Conservation (phyloP, 2,329 filamentous ascomycete genomes). For the Cercospora sp. region DNA sequence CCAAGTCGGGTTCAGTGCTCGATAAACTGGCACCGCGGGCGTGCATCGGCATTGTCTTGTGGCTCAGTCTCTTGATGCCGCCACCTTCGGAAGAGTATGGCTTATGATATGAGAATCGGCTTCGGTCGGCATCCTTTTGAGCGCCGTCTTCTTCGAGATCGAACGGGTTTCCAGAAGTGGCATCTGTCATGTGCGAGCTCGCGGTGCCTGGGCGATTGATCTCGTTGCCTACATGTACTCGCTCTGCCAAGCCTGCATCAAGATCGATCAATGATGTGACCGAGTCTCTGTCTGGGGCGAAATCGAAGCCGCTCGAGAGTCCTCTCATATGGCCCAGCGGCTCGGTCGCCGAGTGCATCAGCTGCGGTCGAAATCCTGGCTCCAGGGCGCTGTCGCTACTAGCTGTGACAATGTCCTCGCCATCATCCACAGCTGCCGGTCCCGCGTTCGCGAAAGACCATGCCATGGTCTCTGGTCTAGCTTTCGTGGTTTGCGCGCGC, state of each 20-base stretch:
- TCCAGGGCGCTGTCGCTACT: slow-evolving; percentile 30
- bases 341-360: slow-evolving; percentile 46
- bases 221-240: slow-evolving; percentile 34
- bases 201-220: slow-evolving; percentile 48
- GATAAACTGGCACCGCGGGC: slow-evolving; percentile 37
- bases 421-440: slow-evolving; percentile 30
- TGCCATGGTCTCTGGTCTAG: slow-evolving; percentile 48
- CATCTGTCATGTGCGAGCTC: slow-evolving; percentile 43
- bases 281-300: slow-evolving; percentile 32
- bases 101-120: slow-evolving; percentile 40
- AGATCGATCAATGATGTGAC: slow-evolving; percentile 50
- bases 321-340: slow-evolving; percentile 43
- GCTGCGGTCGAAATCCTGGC: slow-evolving; percentile 41
- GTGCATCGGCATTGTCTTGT: slow-evolving; percentile 37
- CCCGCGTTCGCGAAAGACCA: slow-evolving; percentile 51
- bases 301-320: slow-evolving; percentile 34
- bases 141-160: slow-evolving; percentile 48
- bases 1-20: slow-evolving; percentile 35
- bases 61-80: slow-evolving; percentile 29
- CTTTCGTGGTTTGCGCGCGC: slow-evolving; percentile 37
- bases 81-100: slow-evolving; percentile 40
- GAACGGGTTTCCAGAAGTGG: slow-evolving; percentile 50
- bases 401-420: slow-evolving; percentile 33
- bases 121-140: slow-evolving; percentile 33
- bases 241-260: slow-evolving; percentile 41